Base-by-base conservation (phyloP, 129 eudicot species). In the Centella asiatica region DNA sequence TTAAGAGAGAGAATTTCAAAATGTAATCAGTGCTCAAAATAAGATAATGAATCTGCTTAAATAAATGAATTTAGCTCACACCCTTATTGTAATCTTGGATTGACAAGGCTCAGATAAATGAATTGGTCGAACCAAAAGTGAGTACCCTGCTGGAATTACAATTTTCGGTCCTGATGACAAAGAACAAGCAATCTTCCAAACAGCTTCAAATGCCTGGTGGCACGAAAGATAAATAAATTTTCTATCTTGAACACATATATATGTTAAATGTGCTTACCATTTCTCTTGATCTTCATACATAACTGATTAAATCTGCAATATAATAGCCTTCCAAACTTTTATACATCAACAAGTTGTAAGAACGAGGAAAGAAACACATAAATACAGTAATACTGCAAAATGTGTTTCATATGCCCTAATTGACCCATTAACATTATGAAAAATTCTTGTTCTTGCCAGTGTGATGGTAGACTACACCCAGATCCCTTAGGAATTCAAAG, bases 101-200 rank as follows among this genome's bases (percentile, higher is more conserved):
- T 10, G 46, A 73, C 98, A 92, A 48, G 80, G 95, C 49, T 90
- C 96, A 47, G 76, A 72, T 37, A 92, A 73, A 62, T 80, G 73
- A 70, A 78, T 84, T 17, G 87, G 95, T 45, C 73, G 62, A 64
- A 92, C 74, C 49, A 79, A 76, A 69, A 61, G 76, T 14, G 44
- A 34, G 18, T 56, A 56, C 33, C 67, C 81, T 25, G 71, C 77
- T 8, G 94, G 90, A 64, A 92, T 70, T 44, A 87, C 69, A 62
- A 87, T 84, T 64, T 58, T 74, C 29, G 90, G 47, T 25, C 58
- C 72, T 22, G 62, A 66, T 11, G 84, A 65, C 37, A 65, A 70
- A 57, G 94, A 79, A 72, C 98, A 92, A 27, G 95, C 96, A 15
- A 67, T 61, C 61, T 76, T 55, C 98, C 98, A 92, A 67, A 79